Percentiles rank a stretch among this genome's conserved stretches.
Evolutionary conservation across 495 filamentous ascomycete genomes (phyloP).

Genomic region (Penicillium robsamsonii): DNA sequence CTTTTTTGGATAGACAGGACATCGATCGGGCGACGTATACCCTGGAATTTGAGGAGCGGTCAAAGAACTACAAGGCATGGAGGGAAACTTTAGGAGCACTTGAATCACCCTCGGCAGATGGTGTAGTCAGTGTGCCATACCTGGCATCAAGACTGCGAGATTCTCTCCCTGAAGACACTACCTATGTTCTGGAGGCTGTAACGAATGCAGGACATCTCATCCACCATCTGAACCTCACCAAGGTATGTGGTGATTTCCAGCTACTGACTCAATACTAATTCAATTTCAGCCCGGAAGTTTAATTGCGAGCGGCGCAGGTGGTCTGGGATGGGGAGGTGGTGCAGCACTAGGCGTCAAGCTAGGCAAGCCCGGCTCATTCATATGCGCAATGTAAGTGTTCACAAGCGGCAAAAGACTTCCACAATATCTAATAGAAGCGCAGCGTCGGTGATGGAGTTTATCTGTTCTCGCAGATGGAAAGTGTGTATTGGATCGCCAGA

Average conservation of each 20-base stretch:
- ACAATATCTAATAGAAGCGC: background rate
- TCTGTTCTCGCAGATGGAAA: constrained; percentile 78
- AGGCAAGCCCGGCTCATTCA: constrained; percentile 41
- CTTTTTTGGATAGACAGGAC: constrained; percentile 13
- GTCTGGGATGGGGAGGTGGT: constrained; percentile 89
- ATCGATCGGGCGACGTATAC: constrained; percentile 10
- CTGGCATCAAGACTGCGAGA: constrained; percentile 48
- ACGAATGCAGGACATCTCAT: constrained; percentile 73
- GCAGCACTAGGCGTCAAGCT: constrained; percentile 80
- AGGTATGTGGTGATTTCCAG: constrained; percentile 2
- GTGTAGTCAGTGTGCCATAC: constrained; percentile 18
- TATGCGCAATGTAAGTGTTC: constrained; percentile 23
- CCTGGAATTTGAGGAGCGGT: constrained; percentile 9
- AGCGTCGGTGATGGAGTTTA: constrained; percentile 81
- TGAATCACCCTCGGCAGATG: constrained; percentile 10
- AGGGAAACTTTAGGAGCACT: constrained; percentile 1
- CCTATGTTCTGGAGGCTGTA: constrained; percentile 81
- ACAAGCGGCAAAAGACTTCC: background rate
- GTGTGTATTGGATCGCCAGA: constrained; percentile 83
- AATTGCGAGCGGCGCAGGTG: constrained; percentile 67
- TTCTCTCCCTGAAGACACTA: constrained; percentile 67
- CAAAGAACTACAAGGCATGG: constrained; percentile 13
- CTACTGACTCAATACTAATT: background rate
- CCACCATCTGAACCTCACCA: constrained; percentile 50
- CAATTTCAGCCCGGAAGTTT: constrained; percentile 18